phyloP scores from a whole-genome alignment of 2,329 filamentous ascomycete genomes.

The Penicillium sp. region DNA sequence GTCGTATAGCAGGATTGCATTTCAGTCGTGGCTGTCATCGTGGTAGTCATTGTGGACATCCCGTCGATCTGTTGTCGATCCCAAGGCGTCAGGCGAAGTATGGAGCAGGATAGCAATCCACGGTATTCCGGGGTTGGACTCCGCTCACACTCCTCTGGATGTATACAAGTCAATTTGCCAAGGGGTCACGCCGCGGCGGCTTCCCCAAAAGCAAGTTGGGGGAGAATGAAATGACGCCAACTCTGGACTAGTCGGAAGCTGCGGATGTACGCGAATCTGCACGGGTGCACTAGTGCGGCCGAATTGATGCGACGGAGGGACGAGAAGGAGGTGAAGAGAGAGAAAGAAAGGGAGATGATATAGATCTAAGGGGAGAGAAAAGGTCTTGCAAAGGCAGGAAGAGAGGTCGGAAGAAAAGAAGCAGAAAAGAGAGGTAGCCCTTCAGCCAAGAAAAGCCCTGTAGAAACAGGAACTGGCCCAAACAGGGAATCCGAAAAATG shows the following conservation, averaged over 20 bases:
- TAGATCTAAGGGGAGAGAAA: no score
- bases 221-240: not conserved
- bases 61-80: not conserved
- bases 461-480: conserved; percentile 9
- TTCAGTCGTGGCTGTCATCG: conserved; percentile 34
- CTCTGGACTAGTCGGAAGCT: not conserved
- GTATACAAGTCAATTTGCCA: not conserved
- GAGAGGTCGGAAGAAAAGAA: not conserved
- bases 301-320: not conserved
- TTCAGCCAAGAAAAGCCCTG: conserved; percentile 5
- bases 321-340: not conserved
- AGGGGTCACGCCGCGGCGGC: not conserved
- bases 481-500: not conserved
- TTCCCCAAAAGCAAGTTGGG: not conserved
- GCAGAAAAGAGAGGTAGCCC: conserved; percentile 6
- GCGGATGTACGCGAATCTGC: conserved; percentile 18
- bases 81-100: not conserved
- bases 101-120: not conserved
- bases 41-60: conserved; percentile 13
- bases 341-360: not conserved
- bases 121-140: no score
- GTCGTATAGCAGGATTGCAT: conserved; percentile 41
- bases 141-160: no score
- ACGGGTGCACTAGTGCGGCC: not conserved
- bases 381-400: not conserved